phyloP scores from a whole-genome alignment of 305 asterid genomes.

The Ilex paraguariensis region DNA sequence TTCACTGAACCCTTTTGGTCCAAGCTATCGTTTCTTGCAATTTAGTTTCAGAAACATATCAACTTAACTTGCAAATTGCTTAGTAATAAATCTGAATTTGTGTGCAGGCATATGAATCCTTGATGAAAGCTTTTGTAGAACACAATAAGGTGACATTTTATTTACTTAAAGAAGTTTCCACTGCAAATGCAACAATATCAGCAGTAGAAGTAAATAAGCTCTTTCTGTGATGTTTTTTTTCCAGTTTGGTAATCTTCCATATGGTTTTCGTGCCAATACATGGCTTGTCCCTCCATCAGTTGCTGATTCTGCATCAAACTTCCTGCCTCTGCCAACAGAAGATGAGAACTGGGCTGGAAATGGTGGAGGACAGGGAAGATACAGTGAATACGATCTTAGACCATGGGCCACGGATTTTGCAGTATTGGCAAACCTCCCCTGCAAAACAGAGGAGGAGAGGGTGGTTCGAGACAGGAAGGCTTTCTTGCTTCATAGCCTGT shows the following conservation, averaged over 20 bases:
- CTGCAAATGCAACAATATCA: conserved; percentile 12
- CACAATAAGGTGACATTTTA: conserved; percentile 78
- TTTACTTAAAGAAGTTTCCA: conserved; percentile 18
- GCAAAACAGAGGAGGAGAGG: conserved; percentile 97
- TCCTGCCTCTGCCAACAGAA: conserved; percentile 71
- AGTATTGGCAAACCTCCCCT: conserved; percentile 74
- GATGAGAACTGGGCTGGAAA: conserved; percentile 95
- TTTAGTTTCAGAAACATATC: not conserved
- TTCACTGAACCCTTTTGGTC: not conserved
- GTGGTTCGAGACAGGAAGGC: conserved; percentile 95
- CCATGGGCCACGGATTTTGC: conserved; percentile 95
- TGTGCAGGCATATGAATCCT: conserved; percentile 79
- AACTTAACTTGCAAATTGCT: not conserved
- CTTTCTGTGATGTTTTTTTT: not conserved
- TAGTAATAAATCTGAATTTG: not conserved
- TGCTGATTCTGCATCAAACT: conserved; percentile 43
- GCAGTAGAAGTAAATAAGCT: conserved; percentile 26
- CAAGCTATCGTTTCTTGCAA: not conserved
- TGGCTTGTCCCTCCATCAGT: conserved; percentile 92
- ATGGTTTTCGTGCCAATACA: conserved; percentile 96
- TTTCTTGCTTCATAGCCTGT: conserved; percentile 92
- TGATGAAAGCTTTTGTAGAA: conserved; percentile 88
- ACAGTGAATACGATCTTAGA: conserved; percentile 72
- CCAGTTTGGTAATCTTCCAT: conserved; percentile 98
- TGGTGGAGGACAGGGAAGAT: conserved; percentile 95